These are phyloP conservation scores for Neckera pumila DNA, from an alignment of 225 moss, liverwort and hornwort species.

Conservation along the genomic window DNA sequence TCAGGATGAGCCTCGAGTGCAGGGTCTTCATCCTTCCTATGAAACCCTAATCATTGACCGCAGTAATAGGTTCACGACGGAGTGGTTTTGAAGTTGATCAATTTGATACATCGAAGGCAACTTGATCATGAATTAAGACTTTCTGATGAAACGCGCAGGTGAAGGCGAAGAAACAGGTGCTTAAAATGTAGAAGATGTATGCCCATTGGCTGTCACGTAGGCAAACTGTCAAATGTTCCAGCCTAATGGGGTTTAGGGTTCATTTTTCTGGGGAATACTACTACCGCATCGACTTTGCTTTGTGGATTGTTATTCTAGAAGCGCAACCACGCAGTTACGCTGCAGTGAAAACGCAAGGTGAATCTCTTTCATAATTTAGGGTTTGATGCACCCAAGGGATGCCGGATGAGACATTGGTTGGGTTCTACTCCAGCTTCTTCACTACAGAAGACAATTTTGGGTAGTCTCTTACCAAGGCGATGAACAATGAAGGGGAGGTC, in stretches of 20 bases:
- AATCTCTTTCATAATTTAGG: neutral
- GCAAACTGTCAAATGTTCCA: neutral
- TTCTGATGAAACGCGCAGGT: neutral
- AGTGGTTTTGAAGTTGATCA: neutral
- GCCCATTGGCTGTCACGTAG: neutral
- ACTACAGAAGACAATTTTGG: neutral
- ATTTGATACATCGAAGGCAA: neutral
- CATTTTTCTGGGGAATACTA: neutral
- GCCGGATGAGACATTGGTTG: neutral
- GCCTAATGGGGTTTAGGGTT: neutral
- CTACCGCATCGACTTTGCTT: neutral
- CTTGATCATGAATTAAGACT: neutral
- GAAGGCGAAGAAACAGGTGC: neutral
- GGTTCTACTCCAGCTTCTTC: neutral
- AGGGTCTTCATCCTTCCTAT: neutral
- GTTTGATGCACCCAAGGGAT: neutral
- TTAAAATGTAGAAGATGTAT: neutral
- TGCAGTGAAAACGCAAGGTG: neutral
- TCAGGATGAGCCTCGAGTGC: neutral
- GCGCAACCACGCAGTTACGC: neutral
- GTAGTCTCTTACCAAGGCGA: neutral
- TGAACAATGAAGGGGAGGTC: neutral
- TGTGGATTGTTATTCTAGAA: neutral
- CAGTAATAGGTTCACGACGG: neutral
- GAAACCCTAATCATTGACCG: neutral